Base-by-base conservation (phyloP, 768 basidiomycete genomes). In the Suillus cothurnatus region DNA sequence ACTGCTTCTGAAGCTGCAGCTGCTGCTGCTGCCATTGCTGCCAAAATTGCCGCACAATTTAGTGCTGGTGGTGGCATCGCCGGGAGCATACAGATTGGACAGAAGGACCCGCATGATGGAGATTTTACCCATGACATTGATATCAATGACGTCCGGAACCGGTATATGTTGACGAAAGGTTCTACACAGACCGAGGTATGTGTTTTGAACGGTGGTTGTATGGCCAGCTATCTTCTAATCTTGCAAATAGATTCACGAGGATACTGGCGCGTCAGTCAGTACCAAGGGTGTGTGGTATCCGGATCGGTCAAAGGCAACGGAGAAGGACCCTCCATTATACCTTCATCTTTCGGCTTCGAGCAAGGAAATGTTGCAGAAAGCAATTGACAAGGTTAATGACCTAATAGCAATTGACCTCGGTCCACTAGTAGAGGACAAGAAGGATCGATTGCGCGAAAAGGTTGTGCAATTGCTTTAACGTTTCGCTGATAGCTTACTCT, bases 221-320 rank as follows among this genome's bases (percentile, higher is more conserved):
- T 38, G 61, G 15, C 19, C 32, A 41, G 61, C 56, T 21, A 61
- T 61, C 70, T 14, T 11, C 57, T 26, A 64, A 63, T 71, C 15
- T 11, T 41, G 21, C 17, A 36, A 53, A 12, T 74, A 98, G 97
- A 93, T 99, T 69, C 83, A 94, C 67, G 90, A 93, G 64, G 90
- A 97, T 57, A 97, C 97, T 0, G 96, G 96, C 56, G 95, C 94
- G 3, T 92, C 92, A 1, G 90, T 98, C 41, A 89, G 90, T 63
- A 98, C 97, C 31, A 95, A 95, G 80, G 97, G 97, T 26, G 84
- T 90, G 5, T 99, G 97, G 97, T 95, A 97, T 72, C 97, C 97
- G 0, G 97, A 99, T 81, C 85, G 93, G 67, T 81, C 84, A 59
- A 97, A 91, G 76, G 94, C 96, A 7, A 94, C 92, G 17, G 93